Evolutionary conservation across 768 basidiomycete genomes (phyloP), one percentile per base, ranked within the genome.

Genomic region (Mycena vitilis): DNA sequence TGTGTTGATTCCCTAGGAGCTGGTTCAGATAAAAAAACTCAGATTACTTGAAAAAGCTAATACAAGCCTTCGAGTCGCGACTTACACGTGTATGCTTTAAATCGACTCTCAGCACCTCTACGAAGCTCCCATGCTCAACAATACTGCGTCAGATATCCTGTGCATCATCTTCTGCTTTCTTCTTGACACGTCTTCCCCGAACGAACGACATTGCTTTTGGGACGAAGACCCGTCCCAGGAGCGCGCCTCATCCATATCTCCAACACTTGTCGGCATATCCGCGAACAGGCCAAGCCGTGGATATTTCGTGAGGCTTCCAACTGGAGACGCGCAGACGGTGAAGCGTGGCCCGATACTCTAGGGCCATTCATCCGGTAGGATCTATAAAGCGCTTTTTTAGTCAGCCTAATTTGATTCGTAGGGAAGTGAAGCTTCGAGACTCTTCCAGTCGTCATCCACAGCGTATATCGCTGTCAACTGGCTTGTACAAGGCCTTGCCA

Each of bases 251-350:
- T 67, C 30, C 37, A 60, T 2, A 38, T 67, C 5, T 61, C 66
- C 23, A 18, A 61, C 12, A 20, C 37, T 38, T 67, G 45, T 38
- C 60, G 60, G 16, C 38, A 61, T 62, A 16, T 67, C 37, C 59
- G 66, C 23, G 59, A 0, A 7, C 47, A 55, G 37, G 51, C 45
- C 9, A 38, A 1, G 36, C 59, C 59, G 11, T 52, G 60, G 51
- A 52, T 62, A 12, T 62, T 18, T 44, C 60, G 49, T 0, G 60
- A 62, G 37, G 51, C 53, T 2, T 60, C 22, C n/a, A 60, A 60
- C 22, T 51, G 59, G 59, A 42, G 37, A 40, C 60, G 36, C 51
- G 18, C 8, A 23, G 49, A 53, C 45, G 30, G 58, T 45, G 40
- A 40, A 5, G 22, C 42, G 49, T 62, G 60, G 60, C 49, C 60